phyloP scores from a whole-genome alignment of 208 protist species.

The Leishmania arabica region DNA sequence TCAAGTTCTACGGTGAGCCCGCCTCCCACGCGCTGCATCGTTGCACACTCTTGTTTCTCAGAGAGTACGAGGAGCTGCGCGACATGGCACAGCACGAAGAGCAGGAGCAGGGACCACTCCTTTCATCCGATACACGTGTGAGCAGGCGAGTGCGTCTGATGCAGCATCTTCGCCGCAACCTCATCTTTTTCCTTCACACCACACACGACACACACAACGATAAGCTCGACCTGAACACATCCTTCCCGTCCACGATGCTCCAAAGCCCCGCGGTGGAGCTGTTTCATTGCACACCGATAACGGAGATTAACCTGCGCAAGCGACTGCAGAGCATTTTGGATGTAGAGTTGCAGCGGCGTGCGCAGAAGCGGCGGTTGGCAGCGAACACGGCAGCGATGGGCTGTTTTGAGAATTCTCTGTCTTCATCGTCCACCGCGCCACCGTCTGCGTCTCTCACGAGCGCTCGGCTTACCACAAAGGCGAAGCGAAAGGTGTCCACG shows the following conservation, averaged over 20 bases:
- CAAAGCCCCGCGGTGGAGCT: constrained; percentile 42
- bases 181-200: constrained; percentile 81
- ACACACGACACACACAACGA: constrained; percentile 87
- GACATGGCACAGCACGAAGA: neutral
- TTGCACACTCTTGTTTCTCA: constrained; percentile 54
- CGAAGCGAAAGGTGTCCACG: neutral
- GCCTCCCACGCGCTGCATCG: constrained; percentile 40
- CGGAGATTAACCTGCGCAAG: constrained; percentile 57
- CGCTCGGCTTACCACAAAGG: neutral
- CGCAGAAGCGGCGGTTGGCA: neutral
- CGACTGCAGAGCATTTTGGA: constrained; percentile 53
- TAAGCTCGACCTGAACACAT: constrained; percentile 55
- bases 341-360: constrained; percentile 9
- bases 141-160: neutral
- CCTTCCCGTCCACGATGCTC: constrained; percentile 54
- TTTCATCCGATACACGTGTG: no score
- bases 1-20: constrained; percentile 82
- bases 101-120: constrained; percentile 6
- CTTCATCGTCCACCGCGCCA: neutral
- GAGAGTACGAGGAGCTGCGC: constrained; percentile 50
- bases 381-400: neutral
- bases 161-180: constrained; percentile 41
- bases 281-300: constrained; percentile 84
- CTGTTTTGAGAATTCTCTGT: neutral
- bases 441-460: neutral